Base-by-base conservation (phyloP, 495 filamentous ascomycete genomes). In the Alectoria sarmentosa region DNA sequence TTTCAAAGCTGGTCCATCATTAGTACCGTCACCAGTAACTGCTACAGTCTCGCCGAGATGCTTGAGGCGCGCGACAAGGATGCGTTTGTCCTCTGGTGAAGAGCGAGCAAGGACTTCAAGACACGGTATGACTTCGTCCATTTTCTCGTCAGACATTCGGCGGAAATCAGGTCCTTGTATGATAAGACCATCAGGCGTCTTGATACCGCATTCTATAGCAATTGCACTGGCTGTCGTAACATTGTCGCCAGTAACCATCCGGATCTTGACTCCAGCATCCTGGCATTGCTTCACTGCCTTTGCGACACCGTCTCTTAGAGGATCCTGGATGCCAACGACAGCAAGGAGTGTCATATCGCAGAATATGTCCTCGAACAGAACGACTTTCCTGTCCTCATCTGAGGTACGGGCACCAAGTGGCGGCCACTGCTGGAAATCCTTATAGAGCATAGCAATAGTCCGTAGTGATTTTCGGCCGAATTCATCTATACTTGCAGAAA, bases 231-330 rank as follows among this genome's bases (percentile, higher is more conserved):
- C 91, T 19, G 91, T 96, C 41, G 87, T 77, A 64, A 89, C 78
- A 70, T 96, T 96, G 75, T 96, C 91, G 37, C 91, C 88, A 13
- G 91, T 96, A 58, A 96, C 91, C 91, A 96, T 96, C 69, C 91
- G 89, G 61, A 94, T 88, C 61, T 89, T 77, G 14, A 95, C 90
- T 65, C 91, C 91, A 15, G 91, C 91, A 39, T 79, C 79, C 67
- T 90, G 85, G 69, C 90, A 93, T 67, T 82, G 80, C 61, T 77
- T 76, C 48, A 96, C 91, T 38, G 91, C 90, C 44, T 88, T 80
- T 17, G 83, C 80, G 28, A 96, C 91, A 67, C 91, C 91, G 4
- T 85, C 83, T 60, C 86, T 79, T 19, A 88, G 78, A 37, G 86
- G 86, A 68, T 88, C 86, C 67, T 88, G 84, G 60, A 88, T 88